phyloP scores from a whole-genome alignment of 2,329 filamentous ascomycete species.

The Botrytis fabae region DNA sequence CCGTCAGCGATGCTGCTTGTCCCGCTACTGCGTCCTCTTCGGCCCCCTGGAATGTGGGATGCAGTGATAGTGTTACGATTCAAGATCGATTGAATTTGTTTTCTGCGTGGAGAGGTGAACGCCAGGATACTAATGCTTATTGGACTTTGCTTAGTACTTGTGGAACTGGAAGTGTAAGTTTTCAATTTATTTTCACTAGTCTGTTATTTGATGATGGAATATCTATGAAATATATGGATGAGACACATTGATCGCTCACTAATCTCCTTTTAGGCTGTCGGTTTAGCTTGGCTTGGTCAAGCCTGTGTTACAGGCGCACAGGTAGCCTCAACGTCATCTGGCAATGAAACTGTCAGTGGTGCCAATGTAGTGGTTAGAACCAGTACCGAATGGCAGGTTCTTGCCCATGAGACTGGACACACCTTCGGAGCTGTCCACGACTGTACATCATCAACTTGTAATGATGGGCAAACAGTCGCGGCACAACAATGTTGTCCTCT shows the following conservation, averaged over 20 bases:
- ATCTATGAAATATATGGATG: neutral
- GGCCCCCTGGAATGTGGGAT: conserved; percentile 82
- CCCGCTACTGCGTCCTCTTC: conserved; percentile 65
- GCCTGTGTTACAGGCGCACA: conserved; percentile 67
- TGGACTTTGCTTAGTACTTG: conserved; percentile 80
- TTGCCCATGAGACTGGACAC: conserved; percentile 91
- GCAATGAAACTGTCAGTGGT: conserved; percentile 73
- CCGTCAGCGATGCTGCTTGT: conserved; percentile 73
- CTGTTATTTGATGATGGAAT: neutral
- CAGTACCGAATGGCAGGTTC: conserved; percentile 86
- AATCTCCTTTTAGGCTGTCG: conserved; percentile 60
- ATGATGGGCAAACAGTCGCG: conserved; percentile 57
- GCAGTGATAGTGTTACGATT: conserved; percentile 63
- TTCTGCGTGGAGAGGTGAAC: conserved; percentile 80
- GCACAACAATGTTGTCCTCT: conserved; percentile 79
- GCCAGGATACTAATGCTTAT: conserved; percentile 80
- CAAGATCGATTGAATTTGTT: conserved; percentile 81
- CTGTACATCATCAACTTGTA: conserved; percentile 70
- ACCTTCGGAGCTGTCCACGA: conserved; percentile 97
- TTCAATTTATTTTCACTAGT: neutral
- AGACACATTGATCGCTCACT: neutral
- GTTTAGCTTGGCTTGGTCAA: conserved; percentile 90
- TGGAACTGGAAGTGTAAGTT: conserved; percentile 61
- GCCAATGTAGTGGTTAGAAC: conserved; percentile 89
- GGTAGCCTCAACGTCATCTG: conserved; percentile 50